Conservation (phyloP, 2,329 filamentous ascomycete species). For the Cladophialophora chaetospira region DNA sequence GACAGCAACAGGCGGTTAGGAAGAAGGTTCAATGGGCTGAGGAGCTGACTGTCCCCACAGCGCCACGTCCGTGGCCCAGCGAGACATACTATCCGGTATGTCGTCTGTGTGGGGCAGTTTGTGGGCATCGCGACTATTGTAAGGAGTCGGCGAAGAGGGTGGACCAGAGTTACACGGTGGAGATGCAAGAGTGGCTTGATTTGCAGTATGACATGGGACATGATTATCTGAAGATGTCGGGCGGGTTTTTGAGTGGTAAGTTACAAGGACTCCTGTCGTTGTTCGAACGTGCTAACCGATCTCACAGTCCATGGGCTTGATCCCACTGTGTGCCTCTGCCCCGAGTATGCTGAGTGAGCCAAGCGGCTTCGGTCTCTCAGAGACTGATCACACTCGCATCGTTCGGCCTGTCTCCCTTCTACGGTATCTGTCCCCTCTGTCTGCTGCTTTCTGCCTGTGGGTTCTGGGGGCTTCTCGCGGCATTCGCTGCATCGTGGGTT, state of each 20-base stretch:
- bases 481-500: neutral
- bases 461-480: neutral
- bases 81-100: neutral
- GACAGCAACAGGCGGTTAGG: slow-evolving; percentile 7
- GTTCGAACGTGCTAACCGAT: no score
- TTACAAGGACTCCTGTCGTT: no score
- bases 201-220: slow-evolving; percentile 16
- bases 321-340: neutral
- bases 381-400: neutral
- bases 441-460: neutral
- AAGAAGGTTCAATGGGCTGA: slow-evolving; percentile 19
- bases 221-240: slow-evolving; percentile 20
- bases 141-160: no score
- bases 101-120: slow-evolving; percentile 4
- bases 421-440: neutral
- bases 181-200: slow-evolving; percentile 14
- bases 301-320: no score
- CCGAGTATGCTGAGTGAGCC: neutral
- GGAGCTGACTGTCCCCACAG: neutral
- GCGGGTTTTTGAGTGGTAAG: slow-evolving; percentile 7
- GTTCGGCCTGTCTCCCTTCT: neutral
- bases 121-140: no score
- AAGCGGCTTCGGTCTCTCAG: neutral
- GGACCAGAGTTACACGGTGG: neutral
- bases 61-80: slow-evolving; percentile 7